phyloP scores from a whole-genome alignment of 345 rosid species.

The Eutrema japonicum region DNA sequence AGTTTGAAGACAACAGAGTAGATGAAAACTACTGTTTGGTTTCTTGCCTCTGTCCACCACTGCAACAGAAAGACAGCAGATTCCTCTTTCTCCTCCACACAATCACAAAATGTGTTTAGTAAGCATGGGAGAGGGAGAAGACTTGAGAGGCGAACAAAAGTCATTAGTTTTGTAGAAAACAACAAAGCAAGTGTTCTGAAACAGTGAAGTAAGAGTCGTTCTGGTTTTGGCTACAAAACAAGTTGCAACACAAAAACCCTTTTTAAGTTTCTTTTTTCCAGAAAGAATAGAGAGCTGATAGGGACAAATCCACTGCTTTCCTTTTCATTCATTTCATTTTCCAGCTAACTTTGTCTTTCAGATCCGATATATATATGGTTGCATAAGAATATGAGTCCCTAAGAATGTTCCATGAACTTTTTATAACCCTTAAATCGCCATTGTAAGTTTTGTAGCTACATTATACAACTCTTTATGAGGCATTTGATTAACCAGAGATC shows the following conservation, averaged over 20 bases:
- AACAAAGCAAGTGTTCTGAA: conserved; percentile 39
- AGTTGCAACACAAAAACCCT: conserved; percentile 38
- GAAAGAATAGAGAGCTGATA: conserved; percentile 37
- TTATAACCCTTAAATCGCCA: neutral
- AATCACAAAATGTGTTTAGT: neutral
- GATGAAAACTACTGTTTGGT: conserved; percentile 35
- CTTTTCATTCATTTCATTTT: conserved; percentile 39
- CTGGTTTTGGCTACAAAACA: conserved; percentile 41
- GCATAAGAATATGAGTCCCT: neutral
- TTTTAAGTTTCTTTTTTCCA: conserved; percentile 25
- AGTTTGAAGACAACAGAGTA: conserved; percentile 35
- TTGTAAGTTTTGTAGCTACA: neutral
- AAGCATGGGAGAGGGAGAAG: conserved; percentile 29
- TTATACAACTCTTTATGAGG: conserved; percentile 5
- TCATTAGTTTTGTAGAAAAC: conserved; percentile 32
- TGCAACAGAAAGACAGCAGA: conserved; percentile 34
- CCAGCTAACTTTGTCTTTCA: conserved; percentile 25
- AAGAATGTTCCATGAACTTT: conserved; percentile 14
- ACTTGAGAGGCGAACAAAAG: conserved; percentile 41
- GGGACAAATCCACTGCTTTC: conserved; percentile 43
- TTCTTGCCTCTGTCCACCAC: conserved; percentile 27
- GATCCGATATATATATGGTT: neutral
- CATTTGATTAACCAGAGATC: conserved; percentile 24
- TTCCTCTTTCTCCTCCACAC: conserved; percentile 41
- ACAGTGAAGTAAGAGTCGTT: conserved; percentile 35